Base-by-base conservation (phyloP, 805 yeast genomes). In the Metschnikowia colocasiae region DNA sequence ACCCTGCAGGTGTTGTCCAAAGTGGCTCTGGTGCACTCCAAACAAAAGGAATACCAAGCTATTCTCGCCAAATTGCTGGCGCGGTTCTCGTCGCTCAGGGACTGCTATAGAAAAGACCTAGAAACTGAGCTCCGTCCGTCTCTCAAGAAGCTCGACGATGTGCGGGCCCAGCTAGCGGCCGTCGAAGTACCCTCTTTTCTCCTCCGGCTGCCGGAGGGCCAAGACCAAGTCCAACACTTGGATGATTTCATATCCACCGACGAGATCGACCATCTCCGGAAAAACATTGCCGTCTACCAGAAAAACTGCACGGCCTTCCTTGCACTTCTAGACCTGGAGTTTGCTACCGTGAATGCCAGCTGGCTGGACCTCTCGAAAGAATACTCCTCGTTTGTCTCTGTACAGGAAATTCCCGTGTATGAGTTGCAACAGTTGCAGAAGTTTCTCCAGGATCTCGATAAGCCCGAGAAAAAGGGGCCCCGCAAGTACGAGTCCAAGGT, bases 221-320 rank as follows among this genome's bases (percentile, higher is more conserved):
- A 9, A 15, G 13, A 8, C 33, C 16, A 18, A 12, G 7, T 8
- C 8, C 43, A 18, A 8, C 36, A 30, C 16, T 55, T 69, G 9
- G 51, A 51, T 12, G 73, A 69, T 44, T 71, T 72, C 46, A 62
- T 71, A 2, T 63, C 75, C 3, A 39, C 53, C 7, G 71, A 59
- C 7, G 67, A 69, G 15, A 68, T 71, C 30, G 53, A 53, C 4
- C 26, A 46, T 1, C 56, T 71, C 15, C 49, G 55, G 20, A 39
- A 26, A 12, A 68, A 69, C 43, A 62, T 70, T 10, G 50, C 49
- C 15, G 56, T 61, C 2, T 64, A 68, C 50, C 55, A 55, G 37
- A 32, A 46, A 12, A 71, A 72, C 49, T 55, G 53, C 18, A 35
- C 8, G 10, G 43, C 46, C 8, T 42, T 44, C 6, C 23, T 35